These are phyloP conservation scores for Podaxis sp. DNA, from an alignment of 768 basidiomycete genomes.

Conservation along the genomic window DNA sequence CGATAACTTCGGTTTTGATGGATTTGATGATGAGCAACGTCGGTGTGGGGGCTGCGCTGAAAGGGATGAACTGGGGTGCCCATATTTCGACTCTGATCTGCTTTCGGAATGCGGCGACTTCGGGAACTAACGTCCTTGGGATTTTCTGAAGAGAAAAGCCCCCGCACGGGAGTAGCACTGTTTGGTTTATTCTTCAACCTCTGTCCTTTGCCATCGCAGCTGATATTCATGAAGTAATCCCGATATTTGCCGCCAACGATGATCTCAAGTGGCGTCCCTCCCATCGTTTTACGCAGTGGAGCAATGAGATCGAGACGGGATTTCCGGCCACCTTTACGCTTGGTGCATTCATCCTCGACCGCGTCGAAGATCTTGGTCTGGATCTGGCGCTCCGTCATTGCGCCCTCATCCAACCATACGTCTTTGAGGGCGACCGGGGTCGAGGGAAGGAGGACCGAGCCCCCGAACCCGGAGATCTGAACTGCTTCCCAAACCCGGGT, in stretches of 20 bases:
- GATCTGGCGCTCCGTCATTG: constrained; percentile 16
- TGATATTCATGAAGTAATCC: constrained; percentile 1
- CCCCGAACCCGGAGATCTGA: not conserved
- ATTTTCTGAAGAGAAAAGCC: not conserved
- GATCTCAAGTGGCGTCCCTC: not conserved
- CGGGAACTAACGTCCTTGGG: not conserved
- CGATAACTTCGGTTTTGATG: not conserved
- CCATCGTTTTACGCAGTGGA: not conserved
- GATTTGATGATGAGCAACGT: not conserved
- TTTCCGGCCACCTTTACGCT: not conserved
- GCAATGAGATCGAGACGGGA: not conserved
- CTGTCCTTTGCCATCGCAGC: not conserved
- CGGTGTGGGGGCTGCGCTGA: not conserved
- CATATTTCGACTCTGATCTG: not conserved
- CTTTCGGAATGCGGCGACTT: not conserved
- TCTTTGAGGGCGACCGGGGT: constrained; percentile 16
- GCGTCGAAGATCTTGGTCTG: constrained; percentile 14
- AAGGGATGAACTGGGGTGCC: not conserved
- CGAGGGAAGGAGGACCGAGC: not conserved
- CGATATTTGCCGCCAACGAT: not conserved
- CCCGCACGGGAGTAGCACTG: not conserved
- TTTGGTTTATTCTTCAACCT: not conserved
- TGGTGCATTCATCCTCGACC: not conserved
- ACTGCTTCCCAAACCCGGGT: not conserved
- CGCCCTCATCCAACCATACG: constrained; percentile 18